phyloP scores from a whole-genome alignment of 2,329 filamentous ascomycete species.

The Sclerotinia trifoliorum region DNA sequence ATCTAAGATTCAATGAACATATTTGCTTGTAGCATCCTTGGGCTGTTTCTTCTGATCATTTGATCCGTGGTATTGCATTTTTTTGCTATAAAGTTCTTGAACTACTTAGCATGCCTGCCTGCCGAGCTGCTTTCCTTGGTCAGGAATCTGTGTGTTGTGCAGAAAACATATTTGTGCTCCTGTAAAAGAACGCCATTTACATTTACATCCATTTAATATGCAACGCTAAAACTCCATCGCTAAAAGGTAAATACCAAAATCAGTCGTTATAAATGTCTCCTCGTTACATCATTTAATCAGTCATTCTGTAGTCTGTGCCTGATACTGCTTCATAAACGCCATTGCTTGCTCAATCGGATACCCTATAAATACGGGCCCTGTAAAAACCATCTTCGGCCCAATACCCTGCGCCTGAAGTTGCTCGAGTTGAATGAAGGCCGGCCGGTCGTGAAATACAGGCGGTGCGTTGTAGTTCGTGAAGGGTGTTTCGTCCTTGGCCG shows the following conservation, averaged over 20 bases:
- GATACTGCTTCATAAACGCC: constrained; percentile 60
- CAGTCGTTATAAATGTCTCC: background rate
- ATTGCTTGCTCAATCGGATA: constrained; percentile 84
- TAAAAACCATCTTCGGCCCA: constrained; percentile 76
- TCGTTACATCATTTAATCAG: constrained; percentile 12
- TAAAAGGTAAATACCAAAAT: constrained; percentile 7
- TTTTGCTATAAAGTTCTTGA: background rate
- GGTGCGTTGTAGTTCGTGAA: constrained; percentile 18
- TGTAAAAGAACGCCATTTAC: background rate
- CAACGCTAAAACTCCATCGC: constrained; percentile 14
- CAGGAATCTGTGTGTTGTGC: background rate
- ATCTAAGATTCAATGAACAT: background rate
- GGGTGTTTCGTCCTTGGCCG: constrained; percentile 21
- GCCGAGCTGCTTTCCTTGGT: background rate
- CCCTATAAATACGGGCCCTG: constrained; percentile 90
- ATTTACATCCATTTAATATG: background rate
- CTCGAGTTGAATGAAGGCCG: constrained; percentile 53
- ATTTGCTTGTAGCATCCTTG: background rate
- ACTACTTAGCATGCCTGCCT: background rate
- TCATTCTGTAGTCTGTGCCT: constrained; percentile 25
- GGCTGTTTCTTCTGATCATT: background rate
- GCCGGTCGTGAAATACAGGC: constrained; percentile 43
- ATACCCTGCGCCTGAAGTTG: constrained; percentile 33
- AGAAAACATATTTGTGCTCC: background rate
- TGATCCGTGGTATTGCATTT: background rate